phyloP scores from a whole-genome alignment of 2,329 filamentous ascomycete genomes.

The Colletotrichum limetticola region DNA sequence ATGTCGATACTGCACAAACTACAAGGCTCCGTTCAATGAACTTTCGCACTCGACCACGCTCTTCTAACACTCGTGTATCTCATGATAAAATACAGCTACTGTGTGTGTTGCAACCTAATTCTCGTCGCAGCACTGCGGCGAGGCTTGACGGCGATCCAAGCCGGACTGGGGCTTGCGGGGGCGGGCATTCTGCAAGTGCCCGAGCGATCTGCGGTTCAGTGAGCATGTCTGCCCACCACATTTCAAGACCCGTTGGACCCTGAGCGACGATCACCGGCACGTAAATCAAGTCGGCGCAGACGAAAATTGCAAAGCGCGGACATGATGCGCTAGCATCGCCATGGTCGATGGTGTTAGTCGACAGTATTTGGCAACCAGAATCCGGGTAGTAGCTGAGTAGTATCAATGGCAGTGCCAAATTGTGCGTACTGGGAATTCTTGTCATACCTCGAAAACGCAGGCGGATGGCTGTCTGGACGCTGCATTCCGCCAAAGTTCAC shows the following conservation, averaged over 20 bases:
- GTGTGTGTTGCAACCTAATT: not conserved
- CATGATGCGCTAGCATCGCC: not conserved
- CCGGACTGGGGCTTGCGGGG: conserved; percentile 23
- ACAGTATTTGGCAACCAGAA: not conserved
- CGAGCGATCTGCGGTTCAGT: conserved; percentile 24
- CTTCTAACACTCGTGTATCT: not conserved
- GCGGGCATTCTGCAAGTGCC: conserved; percentile 29
- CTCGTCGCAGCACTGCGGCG: conserved; percentile 22
- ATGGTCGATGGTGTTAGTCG: not conserved
- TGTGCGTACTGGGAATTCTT: too few species aligned
- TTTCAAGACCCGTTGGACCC: conserved; percentile 24
- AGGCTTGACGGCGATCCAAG: conserved; percentile 25
- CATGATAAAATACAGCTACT: too few species aligned
- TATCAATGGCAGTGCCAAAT: too few species aligned
- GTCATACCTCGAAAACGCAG: not conserved
- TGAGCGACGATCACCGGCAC: conserved; percentile 27
- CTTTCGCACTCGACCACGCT: not conserved
- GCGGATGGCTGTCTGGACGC: not conserved
- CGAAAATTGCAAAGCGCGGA: not conserved
- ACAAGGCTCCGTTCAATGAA: not conserved
- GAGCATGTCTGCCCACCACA: conserved; percentile 5
- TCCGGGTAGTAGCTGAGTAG: too few species aligned
- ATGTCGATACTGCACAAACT: not conserved
- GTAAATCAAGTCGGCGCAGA: not conserved
- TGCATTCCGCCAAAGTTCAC: not conserved